Conservation (phyloP, 2,329 filamentous ascomycete genomes). For the Ceratocystis cacaofunesta region DNA sequence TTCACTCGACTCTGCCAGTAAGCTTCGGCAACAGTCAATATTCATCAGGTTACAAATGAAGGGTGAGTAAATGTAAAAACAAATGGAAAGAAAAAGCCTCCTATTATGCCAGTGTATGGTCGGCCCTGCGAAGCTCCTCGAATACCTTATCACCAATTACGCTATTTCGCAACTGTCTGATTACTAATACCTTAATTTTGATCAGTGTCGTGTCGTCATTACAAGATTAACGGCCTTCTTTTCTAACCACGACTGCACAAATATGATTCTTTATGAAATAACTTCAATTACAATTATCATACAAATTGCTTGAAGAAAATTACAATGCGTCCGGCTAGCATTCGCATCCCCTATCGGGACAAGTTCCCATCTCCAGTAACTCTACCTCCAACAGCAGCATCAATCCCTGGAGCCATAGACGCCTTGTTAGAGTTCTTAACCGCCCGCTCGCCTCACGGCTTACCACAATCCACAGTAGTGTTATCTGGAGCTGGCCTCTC, state of each 20-base stretch:
- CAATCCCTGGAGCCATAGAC: conserved; percentile 55
- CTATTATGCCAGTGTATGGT: too few relatives aligned
- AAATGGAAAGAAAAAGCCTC: too few relatives aligned
- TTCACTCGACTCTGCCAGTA: neutral
- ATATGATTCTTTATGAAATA: neutral
- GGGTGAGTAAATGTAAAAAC: too few relatives aligned
- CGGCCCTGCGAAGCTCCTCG: neutral
- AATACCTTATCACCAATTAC: neutral
- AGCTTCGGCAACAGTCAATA: neutral
- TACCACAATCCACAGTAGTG: conserved; percentile 31
- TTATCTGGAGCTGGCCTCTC: conserved; percentile 80
- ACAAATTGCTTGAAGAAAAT: neutral
- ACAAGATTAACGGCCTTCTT: neutral
- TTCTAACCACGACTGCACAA: neutral
- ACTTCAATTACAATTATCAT: neutral
- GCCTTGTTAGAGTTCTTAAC: conserved; percentile 66
- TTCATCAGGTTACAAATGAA: too few relatives aligned
- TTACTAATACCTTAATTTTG: conserved; percentile 7
- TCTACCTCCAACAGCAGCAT: conserved; percentile 56
- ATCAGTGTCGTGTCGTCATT: neutral
- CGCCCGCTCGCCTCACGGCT: conserved; percentile 36
- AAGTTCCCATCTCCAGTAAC: conserved; percentile 62
- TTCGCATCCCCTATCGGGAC: conserved; percentile 84
- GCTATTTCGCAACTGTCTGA: neutral
- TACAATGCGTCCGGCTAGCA: conserved; percentile 52